These are phyloP conservation scores for Metschnikowia kunwiensis DNA, from an alignment of 805 yeast species.

Conservation along the genomic window DNA sequence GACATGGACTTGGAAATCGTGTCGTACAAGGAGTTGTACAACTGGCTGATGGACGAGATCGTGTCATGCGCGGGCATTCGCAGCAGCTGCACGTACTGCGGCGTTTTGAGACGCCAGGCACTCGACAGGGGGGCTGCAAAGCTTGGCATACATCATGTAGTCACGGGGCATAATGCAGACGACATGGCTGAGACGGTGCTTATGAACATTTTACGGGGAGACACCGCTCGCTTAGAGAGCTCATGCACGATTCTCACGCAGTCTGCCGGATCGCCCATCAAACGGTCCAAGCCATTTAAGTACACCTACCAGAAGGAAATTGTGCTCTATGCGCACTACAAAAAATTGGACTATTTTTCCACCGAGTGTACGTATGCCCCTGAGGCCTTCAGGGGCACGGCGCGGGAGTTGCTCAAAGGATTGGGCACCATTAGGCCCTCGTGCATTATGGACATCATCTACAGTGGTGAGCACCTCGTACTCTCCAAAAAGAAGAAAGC, in stretches of 20 bases:
- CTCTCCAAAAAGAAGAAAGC: slow-evolving; percentile 53
- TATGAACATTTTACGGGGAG: slow-evolving; percentile 95
- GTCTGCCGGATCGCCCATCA: slow-evolving; percentile 81
- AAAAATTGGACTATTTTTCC: slow-evolving; percentile 89
- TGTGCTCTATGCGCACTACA: slow-evolving; percentile 94
- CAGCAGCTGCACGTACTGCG: slow-evolving; percentile 96
- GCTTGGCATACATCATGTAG: slow-evolving; percentile 81
- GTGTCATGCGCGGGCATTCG: slow-evolving; percentile 92
- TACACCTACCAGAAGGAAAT: slow-evolving; percentile 96
- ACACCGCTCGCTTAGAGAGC: slow-evolving; percentile 84
- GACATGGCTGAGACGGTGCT: slow-evolving; percentile 98
- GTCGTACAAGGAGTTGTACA: slow-evolving; percentile 82
- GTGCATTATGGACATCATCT: slow-evolving; percentile 89
- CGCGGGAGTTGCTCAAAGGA: slow-evolving; percentile 86
- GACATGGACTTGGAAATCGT: slow-evolving; percentile 75
- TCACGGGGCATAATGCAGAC: slow-evolving; percentile 98
- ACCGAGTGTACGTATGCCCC: slow-evolving; percentile 99
- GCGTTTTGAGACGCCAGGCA: slow-evolving; percentile 95
- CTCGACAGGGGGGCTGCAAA: slow-evolving; percentile 92
- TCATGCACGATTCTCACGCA: slow-evolving; percentile 84
- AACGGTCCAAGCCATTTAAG: slow-evolving; percentile 93
- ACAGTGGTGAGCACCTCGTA: slow-evolving; percentile 85
- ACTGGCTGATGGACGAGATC: slow-evolving; percentile 99
- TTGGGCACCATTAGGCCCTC: slow-evolving; percentile 88
- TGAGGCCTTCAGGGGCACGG: slow-evolving; percentile 97